Base-by-base conservation (phyloP, 2,329 filamentous ascomycete genomes). In the Cladophialophora immunda region DNA sequence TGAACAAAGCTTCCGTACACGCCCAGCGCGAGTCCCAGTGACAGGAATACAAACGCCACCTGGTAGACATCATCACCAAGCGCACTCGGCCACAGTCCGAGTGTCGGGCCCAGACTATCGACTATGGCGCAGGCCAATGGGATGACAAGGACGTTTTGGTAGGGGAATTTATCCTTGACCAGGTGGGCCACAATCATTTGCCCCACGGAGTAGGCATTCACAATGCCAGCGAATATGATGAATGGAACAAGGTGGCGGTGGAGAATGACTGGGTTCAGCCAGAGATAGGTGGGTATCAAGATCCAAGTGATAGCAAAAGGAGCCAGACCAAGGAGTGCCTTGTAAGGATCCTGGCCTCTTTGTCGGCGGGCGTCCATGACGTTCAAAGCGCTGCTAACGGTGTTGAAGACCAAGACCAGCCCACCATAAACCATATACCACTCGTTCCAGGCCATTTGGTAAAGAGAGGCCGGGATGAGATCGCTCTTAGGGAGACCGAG, bases 1-100 rank as follows among this genome's bases (percentile, higher is more conserved):
- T 97, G 80, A 64, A 98, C 93, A 78, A 99, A 99, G 78, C 93
- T 97, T 67, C 93, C 94, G 81, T 99, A 97, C n/a, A 98, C 89
- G 36, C 95, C 95, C 56, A 97, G 78, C 0, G 91, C 91, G 66
- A 92, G 81, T 27, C 95, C 95, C 27, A 98, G 82, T 82, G 94
- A 94, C 76, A 89, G 86, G 80, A 97, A 98, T 77, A 97, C 87
- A 79, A 94, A 97, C 2, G 92, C 91, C 57, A 97, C 90, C 81
- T 97, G 93, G 78, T 97, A 96, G n/a, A 90, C 87, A 58, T 85
- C 91, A 69, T 87, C 83, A 27, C 92, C 92, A 6, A 97, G 83
- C 2, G 88, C 87, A 75, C 89, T 92, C 0, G 91, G 90, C 92
- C 92, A 94, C 29, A 91, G 83, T 62, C 85, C 84, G 22, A 93